These are phyloP conservation scores for Posidonia australis DNA, from an alignment of 106 monocot species.

Conservation along the genomic window DNA sequence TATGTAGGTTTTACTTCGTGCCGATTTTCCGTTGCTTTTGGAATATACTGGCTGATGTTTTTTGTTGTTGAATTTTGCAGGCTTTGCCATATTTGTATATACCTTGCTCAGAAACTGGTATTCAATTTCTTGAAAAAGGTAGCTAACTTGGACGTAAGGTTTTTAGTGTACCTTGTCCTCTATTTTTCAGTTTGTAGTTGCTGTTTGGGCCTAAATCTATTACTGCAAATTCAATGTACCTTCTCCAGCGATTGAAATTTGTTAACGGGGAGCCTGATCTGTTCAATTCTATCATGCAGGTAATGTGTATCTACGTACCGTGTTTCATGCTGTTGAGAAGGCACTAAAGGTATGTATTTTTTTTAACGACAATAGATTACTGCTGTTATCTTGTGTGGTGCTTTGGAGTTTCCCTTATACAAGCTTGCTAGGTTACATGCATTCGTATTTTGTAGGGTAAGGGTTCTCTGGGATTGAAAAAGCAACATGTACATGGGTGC, in stretches of 20 bases:
- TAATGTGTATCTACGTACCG: slow-evolving; percentile 25
- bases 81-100: slow-evolving; percentile 91
- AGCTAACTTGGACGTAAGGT: background rate
- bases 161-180: background rate
- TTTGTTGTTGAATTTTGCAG: slow-evolving; percentile 24
- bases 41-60: background rate
- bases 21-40: background rate
- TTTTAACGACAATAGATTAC: background rate
- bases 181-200: background rate
- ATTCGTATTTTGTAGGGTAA: slow-evolving; percentile 22
- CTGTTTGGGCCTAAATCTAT: background rate
- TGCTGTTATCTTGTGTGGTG: background rate
- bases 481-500: slow-evolving; percentile 79
- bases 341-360: slow-evolving; percentile 48
- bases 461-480: slow-evolving; percentile 32
- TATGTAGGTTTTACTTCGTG: too few species aligned
- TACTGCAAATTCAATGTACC: background rate
- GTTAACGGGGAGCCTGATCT: too few species aligned
- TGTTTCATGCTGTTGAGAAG: slow-evolving; percentile 61
- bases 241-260: too few species aligned
- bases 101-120: slow-evolving; percentile 38
- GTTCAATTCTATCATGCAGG: slow-evolving; percentile 29
- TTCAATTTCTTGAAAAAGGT: slow-evolving; percentile 47
- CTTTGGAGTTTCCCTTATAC: background rate
- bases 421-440: background rate